phyloP scores from a whole-genome alignment of 306 rosid genomes.

The Vicia villosa region DNA sequence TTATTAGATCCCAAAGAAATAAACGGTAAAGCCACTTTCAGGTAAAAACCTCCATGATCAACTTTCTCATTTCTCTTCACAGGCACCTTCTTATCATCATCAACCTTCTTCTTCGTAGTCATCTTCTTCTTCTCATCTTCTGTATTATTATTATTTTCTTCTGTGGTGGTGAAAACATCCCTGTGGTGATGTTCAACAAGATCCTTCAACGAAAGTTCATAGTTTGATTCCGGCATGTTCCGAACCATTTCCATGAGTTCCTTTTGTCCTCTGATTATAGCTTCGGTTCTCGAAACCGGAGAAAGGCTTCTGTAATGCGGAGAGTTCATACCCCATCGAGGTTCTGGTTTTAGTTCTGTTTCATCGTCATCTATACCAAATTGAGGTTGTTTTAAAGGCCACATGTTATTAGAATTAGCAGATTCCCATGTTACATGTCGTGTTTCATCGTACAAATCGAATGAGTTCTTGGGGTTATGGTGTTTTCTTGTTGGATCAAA shows the following conservation, averaged over 20 bases:
- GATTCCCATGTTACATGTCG: conserved; percentile 40
- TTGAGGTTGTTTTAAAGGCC: conserved; percentile 44
- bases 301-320: conserved; percentile 51
- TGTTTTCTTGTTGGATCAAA: conserved; percentile 41
- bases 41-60: conserved; percentile 64
- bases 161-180: not conserved
- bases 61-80: conserved; percentile 45
- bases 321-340: not conserved
- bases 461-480: conserved; percentile 23
- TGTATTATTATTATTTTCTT: conserved; percentile 9
- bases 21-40: conserved; percentile 72
- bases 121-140: conserved; percentile 12
- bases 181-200: conserved; percentile 67
- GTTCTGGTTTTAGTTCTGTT: not conserved
- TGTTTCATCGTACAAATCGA: conserved; percentile 32
- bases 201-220: conserved; percentile 87
- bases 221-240: conserved; percentile 81
- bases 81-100: conserved; percentile 3
- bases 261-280: conserved; percentile 71
- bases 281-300: conserved; percentile 68
- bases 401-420: conserved; percentile 32
- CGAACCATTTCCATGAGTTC: conserved; percentile 94
- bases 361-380: not conserved
- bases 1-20: conserved; percentile 49
- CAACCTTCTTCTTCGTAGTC: not conserved